Conservation (phyloP, 805 yeast species). For the Yarrowia sp. region DNA sequence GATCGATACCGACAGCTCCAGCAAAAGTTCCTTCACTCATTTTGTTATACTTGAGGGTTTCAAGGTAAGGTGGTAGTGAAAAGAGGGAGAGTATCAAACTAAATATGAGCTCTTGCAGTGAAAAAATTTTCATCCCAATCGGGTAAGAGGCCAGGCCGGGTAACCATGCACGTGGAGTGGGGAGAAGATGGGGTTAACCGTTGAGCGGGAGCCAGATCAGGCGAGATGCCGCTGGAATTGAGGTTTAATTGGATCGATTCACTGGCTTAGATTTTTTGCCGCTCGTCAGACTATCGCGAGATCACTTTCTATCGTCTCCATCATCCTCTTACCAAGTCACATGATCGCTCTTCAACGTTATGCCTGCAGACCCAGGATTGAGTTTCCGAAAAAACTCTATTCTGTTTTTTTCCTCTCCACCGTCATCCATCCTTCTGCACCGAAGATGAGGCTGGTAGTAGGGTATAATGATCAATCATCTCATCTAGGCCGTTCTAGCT, state of each 20-base stretch:
- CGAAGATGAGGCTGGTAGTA: not conserved
- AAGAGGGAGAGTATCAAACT: slow-evolving; percentile 31
- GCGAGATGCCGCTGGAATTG: no score
- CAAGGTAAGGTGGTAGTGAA: slow-evolving; percentile 37
- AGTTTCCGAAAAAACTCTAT: not conserved
- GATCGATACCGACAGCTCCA: slow-evolving; percentile 99
- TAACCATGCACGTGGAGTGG: slow-evolving; percentile 33
- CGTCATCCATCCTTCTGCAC: slow-evolving; percentile 9
- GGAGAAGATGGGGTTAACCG: no score
- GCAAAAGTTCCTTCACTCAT: slow-evolving; percentile 89
- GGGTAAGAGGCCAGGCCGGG: slow-evolving; percentile 24
- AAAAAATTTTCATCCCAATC: slow-evolving; percentile 39
- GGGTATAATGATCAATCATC: no score
- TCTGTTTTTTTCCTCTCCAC: slow-evolving; percentile 5
- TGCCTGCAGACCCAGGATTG: slow-evolving; percentile 7
- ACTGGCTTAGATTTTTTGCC: not conserved
- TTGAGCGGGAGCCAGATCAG: no score
- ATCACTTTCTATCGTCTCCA: no score
- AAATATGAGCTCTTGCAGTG: slow-evolving; percentile 28
- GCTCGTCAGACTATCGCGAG: no score
- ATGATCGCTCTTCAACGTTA: slow-evolving; percentile 30
- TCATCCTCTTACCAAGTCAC: slow-evolving; percentile 3
- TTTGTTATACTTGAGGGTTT: slow-evolving; percentile 28
- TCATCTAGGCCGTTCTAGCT: no score
- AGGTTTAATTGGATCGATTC: no score